These are phyloP conservation scores for Xerocomus nothofagi DNA, from an alignment of 1,284 basidiomycete species.

Conservation along the genomic window DNA sequence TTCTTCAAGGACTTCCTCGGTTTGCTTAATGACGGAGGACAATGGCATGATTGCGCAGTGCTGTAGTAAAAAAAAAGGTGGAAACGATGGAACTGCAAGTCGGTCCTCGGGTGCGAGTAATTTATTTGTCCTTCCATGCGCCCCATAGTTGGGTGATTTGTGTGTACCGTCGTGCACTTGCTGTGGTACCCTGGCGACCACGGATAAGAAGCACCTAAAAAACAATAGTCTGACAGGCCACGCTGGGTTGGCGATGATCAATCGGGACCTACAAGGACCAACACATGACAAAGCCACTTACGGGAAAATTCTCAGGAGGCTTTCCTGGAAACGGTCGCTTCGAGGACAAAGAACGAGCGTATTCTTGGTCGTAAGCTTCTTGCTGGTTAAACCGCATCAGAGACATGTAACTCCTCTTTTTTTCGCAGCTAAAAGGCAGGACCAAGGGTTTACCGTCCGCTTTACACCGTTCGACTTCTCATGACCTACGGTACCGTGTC, in stretches of 20 bases:
- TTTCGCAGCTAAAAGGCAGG: too few relatives aligned
- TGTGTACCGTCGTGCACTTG: background rate
- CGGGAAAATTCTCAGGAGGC: background rate
- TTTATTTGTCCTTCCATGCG: constrained; percentile 18
- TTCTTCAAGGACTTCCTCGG: constrained; percentile 8
- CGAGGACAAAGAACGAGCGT: too few relatives aligned
- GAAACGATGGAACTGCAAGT: background rate
- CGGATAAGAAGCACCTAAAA: constrained; percentile 14
- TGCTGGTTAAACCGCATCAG: too few relatives aligned
- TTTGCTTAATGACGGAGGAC: background rate
- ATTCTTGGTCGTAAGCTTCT: too few relatives aligned
- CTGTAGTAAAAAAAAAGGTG: background rate
- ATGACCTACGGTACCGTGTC: too few relatives aligned
- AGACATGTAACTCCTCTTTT: too few relatives aligned
- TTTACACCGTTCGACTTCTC: background rate
- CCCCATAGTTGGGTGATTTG: constrained; percentile 1
- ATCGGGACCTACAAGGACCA: constrained; percentile 21
- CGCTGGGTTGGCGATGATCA: constrained; percentile 5
- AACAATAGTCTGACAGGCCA: constrained; percentile 14
- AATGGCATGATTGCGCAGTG: constrained; percentile 10
- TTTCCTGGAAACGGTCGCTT: too few relatives aligned
- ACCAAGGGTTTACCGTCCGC: too few relatives aligned
- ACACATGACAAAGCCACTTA: constrained; percentile 3
- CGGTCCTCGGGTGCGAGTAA: background rate
- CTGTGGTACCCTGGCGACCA: constrained; percentile 18